Conservation (phyloP, 2,329 filamentous ascomycete genomes). For the Fusarium napiforme region DNA sequence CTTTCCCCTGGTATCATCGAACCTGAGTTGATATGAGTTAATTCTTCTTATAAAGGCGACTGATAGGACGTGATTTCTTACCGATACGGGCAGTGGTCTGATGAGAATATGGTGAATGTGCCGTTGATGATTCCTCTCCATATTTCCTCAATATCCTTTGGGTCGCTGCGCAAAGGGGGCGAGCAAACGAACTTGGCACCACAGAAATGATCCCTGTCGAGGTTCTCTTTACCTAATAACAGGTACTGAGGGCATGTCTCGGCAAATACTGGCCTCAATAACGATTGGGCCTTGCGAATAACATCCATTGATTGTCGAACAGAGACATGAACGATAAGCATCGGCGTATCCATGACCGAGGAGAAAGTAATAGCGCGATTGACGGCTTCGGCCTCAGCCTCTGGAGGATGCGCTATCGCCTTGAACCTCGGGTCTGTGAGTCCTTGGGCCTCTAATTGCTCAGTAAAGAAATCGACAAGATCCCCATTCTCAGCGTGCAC, state of each 20-base stretch:
- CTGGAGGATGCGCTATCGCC: background rate
- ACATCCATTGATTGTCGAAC: background rate
- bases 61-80: background rate
- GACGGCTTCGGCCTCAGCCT: background rate
- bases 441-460: background rate
- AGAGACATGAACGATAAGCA: background rate
- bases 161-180: background rate
- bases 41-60: accelerated
- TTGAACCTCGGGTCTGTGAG: background rate
- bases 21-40: background rate
- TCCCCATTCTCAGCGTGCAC: background rate
- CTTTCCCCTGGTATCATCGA: background rate
- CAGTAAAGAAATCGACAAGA: background rate
- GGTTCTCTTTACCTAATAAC: background rate
- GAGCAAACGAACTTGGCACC: background rate
- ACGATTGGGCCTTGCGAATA: background rate
- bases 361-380: background rate
- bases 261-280: background rate
- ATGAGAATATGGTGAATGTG: background rate
- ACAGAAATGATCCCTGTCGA: background rate
- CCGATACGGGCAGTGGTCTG: background rate
- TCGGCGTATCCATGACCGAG: background rate
- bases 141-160: background rate
- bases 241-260: background rate
- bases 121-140: background rate